These are phyloP conservation scores for Komagataella pseudopastoris DNA, from an alignment of 805 yeast species.

Conservation along the genomic window DNA sequence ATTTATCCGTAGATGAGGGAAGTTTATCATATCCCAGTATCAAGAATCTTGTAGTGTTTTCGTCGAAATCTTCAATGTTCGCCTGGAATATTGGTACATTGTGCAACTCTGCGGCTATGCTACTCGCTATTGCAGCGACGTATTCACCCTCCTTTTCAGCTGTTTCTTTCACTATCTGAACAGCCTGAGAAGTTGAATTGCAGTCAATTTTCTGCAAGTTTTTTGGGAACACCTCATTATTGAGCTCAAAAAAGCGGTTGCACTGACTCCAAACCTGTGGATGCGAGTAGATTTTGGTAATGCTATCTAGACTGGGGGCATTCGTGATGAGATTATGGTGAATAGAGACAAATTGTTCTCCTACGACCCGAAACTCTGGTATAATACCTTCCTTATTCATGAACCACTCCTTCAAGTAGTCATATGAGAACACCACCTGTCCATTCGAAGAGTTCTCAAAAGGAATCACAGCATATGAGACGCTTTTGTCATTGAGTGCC, in stretches of 20 bases:
- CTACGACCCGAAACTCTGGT: constrained; percentile 41
- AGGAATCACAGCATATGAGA: constrained; percentile 74
- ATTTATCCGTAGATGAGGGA: constrained; percentile 3
- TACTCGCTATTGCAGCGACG: constrained; percentile 63
- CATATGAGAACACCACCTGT: constrained; percentile 77
- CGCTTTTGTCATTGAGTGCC: constrained; percentile 25
- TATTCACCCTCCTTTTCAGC: constrained; percentile 18
- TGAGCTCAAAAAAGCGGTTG: constrained; percentile 26
- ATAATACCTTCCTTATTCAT: constrained; percentile 8
- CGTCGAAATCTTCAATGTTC: constrained; percentile 57
- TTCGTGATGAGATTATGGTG: constrained; percentile 59
- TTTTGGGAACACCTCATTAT: constrained; percentile 17
- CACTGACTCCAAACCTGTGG: constrained; percentile 99
- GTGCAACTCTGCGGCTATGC: constrained; percentile 49
- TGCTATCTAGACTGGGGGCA: constrained; percentile 26
- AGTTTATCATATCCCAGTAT: constrained; percentile 33
- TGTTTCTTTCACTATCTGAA: constrained; percentile 37
- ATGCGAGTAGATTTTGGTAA: constrained; percentile 66
- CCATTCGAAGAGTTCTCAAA: constrained; percentile 94
- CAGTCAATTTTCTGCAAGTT: constrained; percentile 46
- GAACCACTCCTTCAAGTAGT: constrained; percentile 60
- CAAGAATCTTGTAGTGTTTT: constrained; percentile 80
- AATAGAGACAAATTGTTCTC: constrained; percentile 72
- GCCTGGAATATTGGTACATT: constrained; percentile 37
- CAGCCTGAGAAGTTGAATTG: constrained; percentile 78